Conservation (phyloP, 805 yeast genomes). For the Wickerhamomyces silvicola region DNA sequence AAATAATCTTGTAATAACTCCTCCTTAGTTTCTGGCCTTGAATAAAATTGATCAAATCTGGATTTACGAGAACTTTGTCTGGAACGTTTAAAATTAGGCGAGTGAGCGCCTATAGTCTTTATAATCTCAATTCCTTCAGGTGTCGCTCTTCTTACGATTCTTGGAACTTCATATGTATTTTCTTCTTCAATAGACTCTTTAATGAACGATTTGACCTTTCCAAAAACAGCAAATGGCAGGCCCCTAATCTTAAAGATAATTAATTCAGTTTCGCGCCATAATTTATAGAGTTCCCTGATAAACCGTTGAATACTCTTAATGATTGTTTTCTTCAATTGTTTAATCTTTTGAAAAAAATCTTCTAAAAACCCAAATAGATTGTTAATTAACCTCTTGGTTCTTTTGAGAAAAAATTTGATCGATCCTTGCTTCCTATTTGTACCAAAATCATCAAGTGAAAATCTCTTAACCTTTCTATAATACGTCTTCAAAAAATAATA, state of each 20-base stretch:
- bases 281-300: conserved; percentile 1
- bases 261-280: conserved; percentile 8
- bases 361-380: too few species aligned
- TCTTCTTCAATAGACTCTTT: conserved; percentile 4
- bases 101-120: background rate
- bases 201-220: conserved; percentile 1
- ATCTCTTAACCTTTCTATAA: conserved; percentile 5
- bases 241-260: conserved; percentile 5
- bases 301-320: background rate
- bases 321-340: background rate
- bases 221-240: background rate
- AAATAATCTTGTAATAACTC: conserved; percentile 7
- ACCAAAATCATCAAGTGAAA: background rate
- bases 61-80: background rate
- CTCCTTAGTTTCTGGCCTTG: conserved; percentile 3
- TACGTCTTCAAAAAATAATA: conserved; percentile 2
- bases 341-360: background rate
- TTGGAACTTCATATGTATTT: background rate
- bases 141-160: background rate
- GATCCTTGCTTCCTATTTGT: background rate
- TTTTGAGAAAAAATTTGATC: background rate
- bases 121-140: background rate
- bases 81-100: background rate
- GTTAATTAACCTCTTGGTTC: too few species aligned
- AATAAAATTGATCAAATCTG: conserved; percentile 4